Evolutionary conservation across 2,329 filamentous ascomycete species (phyloP).

Genomic region (Stromatinia cepivora): DNA sequence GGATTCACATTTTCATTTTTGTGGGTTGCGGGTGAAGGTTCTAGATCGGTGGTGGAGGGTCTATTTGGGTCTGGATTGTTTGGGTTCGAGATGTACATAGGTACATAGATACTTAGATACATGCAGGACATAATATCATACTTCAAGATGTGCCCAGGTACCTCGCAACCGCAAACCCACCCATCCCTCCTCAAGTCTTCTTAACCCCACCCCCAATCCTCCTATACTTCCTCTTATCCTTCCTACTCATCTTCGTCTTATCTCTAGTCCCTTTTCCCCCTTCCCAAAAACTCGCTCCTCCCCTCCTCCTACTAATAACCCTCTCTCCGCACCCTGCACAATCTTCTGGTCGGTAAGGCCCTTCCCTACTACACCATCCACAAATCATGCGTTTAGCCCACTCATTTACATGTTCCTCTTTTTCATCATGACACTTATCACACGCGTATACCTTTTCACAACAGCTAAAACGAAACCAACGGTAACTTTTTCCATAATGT

Average conservation of each 20-base stretch:
- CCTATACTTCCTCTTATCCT: constrained; percentile 74
- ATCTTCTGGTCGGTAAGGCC: constrained; percentile 74
- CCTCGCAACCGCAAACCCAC: too few relatives aligned
- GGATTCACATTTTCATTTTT: too few relatives aligned
- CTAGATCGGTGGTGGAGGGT: neutral
- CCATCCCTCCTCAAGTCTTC: constrained; percentile 13
- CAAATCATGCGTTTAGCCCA: constrained; percentile 85
- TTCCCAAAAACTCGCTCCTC: constrained; percentile 74
- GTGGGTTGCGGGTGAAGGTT: neutral
- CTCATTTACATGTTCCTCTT: constrained; percentile 71
- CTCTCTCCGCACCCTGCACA: constrained; percentile 72
- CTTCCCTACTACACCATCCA: constrained; percentile 76
- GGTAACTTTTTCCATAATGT: constrained; percentile 60
- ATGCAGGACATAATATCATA: neutral
- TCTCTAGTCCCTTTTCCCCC: constrained; percentile 81
- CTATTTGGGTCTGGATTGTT: neutral
- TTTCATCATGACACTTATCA: constrained; percentile 73
- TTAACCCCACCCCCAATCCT: constrained; percentile 48
- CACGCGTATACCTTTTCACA: constrained; percentile 60
- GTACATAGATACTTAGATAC: neutral
- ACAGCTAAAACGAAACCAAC: constrained; percentile 67
- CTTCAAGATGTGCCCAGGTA: neutral
- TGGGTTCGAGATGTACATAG: neutral
- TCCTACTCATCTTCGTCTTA: constrained; percentile 68
- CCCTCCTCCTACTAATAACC: constrained; percentile 64